These are phyloP conservation scores for Blumeriella jaapii DNA, from an alignment of 2,329 filamentous ascomycete genomes.

Conservation along the genomic window DNA sequence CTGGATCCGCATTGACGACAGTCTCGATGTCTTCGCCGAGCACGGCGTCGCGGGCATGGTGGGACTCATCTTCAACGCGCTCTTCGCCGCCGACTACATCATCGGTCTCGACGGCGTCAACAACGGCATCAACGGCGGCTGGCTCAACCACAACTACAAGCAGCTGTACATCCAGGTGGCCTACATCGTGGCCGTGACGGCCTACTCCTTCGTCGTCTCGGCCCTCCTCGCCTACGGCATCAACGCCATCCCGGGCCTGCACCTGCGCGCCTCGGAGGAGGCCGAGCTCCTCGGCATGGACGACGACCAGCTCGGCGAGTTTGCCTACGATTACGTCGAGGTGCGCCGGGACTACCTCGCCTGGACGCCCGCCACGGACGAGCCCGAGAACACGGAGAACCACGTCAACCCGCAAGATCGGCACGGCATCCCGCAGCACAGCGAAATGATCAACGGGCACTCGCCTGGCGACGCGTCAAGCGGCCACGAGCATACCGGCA, in stretches of 20 bases:
- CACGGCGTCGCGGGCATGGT: conserved; percentile 60
- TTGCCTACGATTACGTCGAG: conserved; percentile 85
- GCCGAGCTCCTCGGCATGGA: conserved; percentile 82
- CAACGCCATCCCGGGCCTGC: conserved; percentile 64
- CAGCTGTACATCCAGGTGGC: conserved; percentile 72
- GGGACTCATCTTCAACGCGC: conserved; percentile 59
- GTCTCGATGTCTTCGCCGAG: conserved; percentile 61
- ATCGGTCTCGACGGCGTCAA: conserved; percentile 71
- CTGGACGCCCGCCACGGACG: conserved; percentile 66
- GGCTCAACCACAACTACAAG: conserved; percentile 63
- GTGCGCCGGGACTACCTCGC: conserved; percentile 79
- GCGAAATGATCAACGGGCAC: conserved; percentile 51
- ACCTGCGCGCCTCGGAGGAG: conserved; percentile 70
- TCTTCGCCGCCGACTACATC: conserved; percentile 59
- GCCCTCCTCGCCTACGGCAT: conserved; percentile 63
- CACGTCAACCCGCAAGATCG: conserved; percentile 51
- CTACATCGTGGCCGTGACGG: conserved; percentile 55
- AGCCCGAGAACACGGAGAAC: conserved; percentile 40
- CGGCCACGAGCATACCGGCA: conserved; percentile 31
- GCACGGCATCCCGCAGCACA: conserved; percentile 63
- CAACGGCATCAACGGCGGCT: conserved; percentile 54
- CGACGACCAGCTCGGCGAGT: conserved; percentile 82
- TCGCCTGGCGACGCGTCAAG: conserved; percentile 28
- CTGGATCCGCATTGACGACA: conserved; percentile 55
- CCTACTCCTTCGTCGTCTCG: conserved; percentile 63